phyloP scores from a whole-genome alignment of 2,329 filamentous ascomycete species.

The Passalora sequoiae region DNA sequence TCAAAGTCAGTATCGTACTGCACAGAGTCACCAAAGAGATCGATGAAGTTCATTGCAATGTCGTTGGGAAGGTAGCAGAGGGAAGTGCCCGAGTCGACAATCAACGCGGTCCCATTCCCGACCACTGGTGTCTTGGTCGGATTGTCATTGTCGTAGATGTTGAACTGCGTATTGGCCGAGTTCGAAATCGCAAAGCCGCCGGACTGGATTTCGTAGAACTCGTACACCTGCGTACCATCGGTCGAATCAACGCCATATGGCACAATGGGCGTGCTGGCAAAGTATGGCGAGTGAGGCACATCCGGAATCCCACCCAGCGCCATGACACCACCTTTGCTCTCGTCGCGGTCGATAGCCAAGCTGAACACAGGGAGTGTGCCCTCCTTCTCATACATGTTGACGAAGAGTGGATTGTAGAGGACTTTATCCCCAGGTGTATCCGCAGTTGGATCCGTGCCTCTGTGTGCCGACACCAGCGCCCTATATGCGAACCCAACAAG shows the following conservation, averaged over 20 bases:
- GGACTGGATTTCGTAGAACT: conserved; percentile 38
- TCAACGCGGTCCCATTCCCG: conserved; percentile 34
- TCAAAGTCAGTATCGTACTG: conserved; percentile 28
- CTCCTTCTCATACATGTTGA: conserved; percentile 44
- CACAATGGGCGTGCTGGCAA: conserved; percentile 35
- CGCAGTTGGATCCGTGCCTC: conserved; percentile 25
- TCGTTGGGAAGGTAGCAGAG: conserved; percentile 39
- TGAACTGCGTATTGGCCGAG: conserved; percentile 23
- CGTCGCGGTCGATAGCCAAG: conserved; percentile 41
- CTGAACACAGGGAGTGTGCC: conserved; percentile 45
- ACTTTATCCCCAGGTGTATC: conserved; percentile 22
- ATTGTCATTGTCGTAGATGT: conserved; percentile 20
- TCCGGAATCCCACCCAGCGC: conserved; percentile 49
- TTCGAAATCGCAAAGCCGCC: conserved; percentile 30
- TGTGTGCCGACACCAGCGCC: conserved; percentile 42
- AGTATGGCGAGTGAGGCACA: conserved; percentile 35
- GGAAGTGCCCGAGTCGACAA: conserved; percentile 44
- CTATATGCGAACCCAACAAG: conserved; percentile 51
- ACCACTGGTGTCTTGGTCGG: conserved; percentile 16
- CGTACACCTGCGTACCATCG: conserved; percentile 29
- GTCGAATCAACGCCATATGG: conserved; percentile 25
- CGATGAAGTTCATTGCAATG: conserved; percentile 37
- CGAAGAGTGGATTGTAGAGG: conserved; percentile 49
- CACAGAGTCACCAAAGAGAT: conserved; percentile 41
- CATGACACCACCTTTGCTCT: conserved; percentile 39